Evolutionary conservation across 768 basidiomycete genomes (phyloP).

Genomic region (Amanita exitialis): DNA sequence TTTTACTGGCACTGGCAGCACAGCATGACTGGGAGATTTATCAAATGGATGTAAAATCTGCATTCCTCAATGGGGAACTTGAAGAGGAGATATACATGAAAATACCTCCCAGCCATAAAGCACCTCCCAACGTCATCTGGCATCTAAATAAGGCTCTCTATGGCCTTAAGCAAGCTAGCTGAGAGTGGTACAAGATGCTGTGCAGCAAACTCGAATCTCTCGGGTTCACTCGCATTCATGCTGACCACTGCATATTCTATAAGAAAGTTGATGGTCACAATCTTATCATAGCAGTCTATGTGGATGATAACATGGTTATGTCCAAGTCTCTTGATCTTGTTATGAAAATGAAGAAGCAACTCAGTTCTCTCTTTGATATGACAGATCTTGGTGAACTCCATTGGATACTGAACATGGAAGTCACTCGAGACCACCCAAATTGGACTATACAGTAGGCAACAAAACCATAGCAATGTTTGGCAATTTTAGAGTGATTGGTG

Average conservation of each 20-base stretch:
- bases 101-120: background rate
- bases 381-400: conserved; percentile 16
- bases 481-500: too few species aligned
- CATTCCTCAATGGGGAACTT: background rate
- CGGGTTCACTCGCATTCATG: background rate
- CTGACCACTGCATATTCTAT: conserved; percentile 9
- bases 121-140: background rate
- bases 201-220: conserved; percentile 2
- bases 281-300: conserved; percentile 14
- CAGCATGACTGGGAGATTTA: background rate
- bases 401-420: conserved; percentile 15
- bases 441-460: conserved; percentile 17
- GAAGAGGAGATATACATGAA: background rate
- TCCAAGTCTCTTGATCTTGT: conserved; percentile 1
- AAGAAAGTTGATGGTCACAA: conserved; percentile 2
- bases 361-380: conserved; percentile 11
- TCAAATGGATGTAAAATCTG: background rate
- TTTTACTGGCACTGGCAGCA: background rate
- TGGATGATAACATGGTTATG: conserved; percentile 12
- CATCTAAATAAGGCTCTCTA: background rate
- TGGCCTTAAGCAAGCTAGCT: conserved; percentile 11
- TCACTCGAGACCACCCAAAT: conserved; percentile 8
- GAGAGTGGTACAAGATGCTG: conserved; percentile 18
- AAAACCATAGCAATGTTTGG: too few species aligned
- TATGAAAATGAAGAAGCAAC: conserved; percentile 8